Evolutionary conservation across 495 filamentous ascomycete species (phyloP), one percentile per base, ranked within the genome.

Genomic region (Hypoxylon rickii): DNA sequence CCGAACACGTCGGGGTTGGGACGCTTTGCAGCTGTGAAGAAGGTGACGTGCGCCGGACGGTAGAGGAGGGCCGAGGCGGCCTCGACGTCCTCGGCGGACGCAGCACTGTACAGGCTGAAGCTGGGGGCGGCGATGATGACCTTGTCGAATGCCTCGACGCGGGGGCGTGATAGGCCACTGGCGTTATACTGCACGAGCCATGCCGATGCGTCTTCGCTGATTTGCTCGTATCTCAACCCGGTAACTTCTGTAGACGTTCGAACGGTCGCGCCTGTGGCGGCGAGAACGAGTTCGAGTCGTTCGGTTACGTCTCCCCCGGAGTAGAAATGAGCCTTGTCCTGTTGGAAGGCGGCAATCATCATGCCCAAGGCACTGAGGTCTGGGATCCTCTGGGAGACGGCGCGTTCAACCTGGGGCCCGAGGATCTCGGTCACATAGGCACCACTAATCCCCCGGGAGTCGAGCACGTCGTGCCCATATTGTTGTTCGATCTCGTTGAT

Each of bases 321-420:
- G 11, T 63, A 63, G 7, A 48, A 21, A 37, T 57, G 60, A 1
- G 65, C 62, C 1, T 29, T 34, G 13, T 68, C 65, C 38, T 68
- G 57, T 11, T 59, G 55, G n/a, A 46, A 49, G 2, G 49, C 46
- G 11, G 65, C 58, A 10, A 66, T 32, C 44, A 49, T 58, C 7
- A 53, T 42, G 1, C 58, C 56, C 11, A 63, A 13, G 11, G 48
- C 49, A 7, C 40, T 65, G 13, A 60, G 41, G 13, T 55, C 37
- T 3, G 39, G 2, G 3, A 65, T 20, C 10, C 17, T 19, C 44
- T 65, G 65, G 1, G 44, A 75, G 44, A 79, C 65, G 3, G 81
- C 70, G 7, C 78, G 79, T 16, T 69, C 56, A 43, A 82, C 58
- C 48, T 83, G 77, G 2, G 81, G 82, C 4, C 68, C 77, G 50